These are phyloP conservation scores for Tremella fuciformis DNA, from an alignment of 768 basidiomycete species.

Conservation along the genomic window DNA sequence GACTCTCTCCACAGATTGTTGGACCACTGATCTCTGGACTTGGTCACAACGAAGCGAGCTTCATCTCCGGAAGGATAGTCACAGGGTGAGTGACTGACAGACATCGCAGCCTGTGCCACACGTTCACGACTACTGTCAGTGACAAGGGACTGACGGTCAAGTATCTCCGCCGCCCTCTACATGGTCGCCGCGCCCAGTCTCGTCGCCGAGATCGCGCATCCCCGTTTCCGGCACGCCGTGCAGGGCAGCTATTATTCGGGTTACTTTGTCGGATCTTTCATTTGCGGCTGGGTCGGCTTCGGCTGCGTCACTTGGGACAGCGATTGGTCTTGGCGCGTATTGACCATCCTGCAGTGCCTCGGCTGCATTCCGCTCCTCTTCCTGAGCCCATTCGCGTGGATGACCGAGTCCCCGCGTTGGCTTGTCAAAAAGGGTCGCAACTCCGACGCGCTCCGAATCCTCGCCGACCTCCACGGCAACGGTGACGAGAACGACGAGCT, in stretches of 20 bases:
- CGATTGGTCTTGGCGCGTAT: constrained; percentile 62
- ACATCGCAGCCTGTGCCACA: neutral
- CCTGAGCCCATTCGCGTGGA: constrained; percentile 57
- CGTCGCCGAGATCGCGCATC: constrained; percentile 1
- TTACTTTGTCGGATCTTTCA: constrained; percentile 17
- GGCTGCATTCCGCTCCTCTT: constrained; percentile 54
- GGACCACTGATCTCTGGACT: constrained; percentile 20
- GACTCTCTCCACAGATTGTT: constrained; percentile 1
- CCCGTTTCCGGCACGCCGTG: constrained; percentile 5
- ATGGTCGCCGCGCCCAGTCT: neutral
- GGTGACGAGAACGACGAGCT: constrained; percentile 55
- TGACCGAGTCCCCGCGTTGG: constrained; percentile 30
- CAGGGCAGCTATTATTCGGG: neutral
- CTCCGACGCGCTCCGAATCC: constrained; percentile 2
- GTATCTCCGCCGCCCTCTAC: neutral
- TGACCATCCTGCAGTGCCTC: constrained; percentile 31
- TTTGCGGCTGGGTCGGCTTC: constrained; percentile 15
- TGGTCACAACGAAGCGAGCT: constrained; percentile 21
- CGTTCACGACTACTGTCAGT: too few species aligned
- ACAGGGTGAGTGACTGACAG: constrained; percentile 55
- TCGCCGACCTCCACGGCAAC: constrained; percentile 11
- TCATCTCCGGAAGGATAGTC: constrained; percentile 30
- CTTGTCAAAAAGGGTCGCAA: constrained; percentile 8
- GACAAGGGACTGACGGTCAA: too few species aligned
- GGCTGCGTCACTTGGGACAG: constrained; percentile 20